phyloP scores from a whole-genome alignment of 768 basidiomycete genomes.

The Piloderma croceum region DNA sequence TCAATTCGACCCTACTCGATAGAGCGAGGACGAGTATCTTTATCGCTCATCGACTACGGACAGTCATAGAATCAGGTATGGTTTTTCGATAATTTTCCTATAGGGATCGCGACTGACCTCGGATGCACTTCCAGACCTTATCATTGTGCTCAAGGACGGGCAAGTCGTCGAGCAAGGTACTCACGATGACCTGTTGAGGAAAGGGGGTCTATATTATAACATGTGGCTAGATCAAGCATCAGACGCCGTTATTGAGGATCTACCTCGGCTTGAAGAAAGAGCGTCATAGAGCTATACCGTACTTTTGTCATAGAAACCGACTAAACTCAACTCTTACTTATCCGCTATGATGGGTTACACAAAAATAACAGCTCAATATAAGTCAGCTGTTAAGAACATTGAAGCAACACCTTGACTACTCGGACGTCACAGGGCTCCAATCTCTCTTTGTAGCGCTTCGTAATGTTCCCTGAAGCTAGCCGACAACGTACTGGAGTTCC shows the following conservation, averaged over 20 bases:
- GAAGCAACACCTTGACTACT: too few species aligned
- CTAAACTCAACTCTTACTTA: too few species aligned
- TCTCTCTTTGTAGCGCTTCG: too few species aligned
- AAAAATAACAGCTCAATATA: too few species aligned
- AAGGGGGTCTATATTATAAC: constrained; percentile 64
- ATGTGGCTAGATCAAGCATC: constrained; percentile 80
- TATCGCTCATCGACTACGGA: constrained; percentile 89
- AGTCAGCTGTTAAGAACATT: too few species aligned
- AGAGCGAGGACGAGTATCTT: constrained; percentile 90
- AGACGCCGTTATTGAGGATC: constrained; percentile 7
- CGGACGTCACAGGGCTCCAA: too few species aligned
- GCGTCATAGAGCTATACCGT: too few species aligned
- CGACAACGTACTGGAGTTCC: too few species aligned
- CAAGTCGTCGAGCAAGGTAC: constrained; percentile 89
- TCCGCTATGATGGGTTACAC: too few species aligned
- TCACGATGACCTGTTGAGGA: constrained; percentile 76
- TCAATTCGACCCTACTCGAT: constrained; percentile 72
- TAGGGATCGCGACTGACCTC: too few species aligned
- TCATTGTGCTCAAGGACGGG: constrained; percentile 92
- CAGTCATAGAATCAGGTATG: constrained; percentile 84
- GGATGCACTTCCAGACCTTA: constrained; percentile 74
- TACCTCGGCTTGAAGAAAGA: background rate
- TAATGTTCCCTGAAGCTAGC: too few species aligned
- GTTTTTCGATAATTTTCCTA: constrained; percentile 2
- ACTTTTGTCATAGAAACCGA: too few species aligned